Conservation (phyloP, 1,284 basidiomycete species). For the Naganishia sp. region DNA sequence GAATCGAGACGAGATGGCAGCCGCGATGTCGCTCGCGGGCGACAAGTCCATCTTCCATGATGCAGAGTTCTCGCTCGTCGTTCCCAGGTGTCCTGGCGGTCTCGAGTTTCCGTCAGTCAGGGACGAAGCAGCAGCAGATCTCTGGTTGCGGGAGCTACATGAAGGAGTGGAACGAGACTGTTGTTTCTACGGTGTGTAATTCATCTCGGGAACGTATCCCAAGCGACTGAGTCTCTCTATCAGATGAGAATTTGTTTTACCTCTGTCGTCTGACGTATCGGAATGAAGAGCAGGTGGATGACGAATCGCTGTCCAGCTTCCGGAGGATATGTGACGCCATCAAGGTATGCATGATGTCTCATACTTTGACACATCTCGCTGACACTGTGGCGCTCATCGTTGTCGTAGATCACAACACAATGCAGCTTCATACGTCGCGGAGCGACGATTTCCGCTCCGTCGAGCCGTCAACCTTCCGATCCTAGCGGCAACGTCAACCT, state of each 20-base stretch:
- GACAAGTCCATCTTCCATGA: slow-evolving; percentile 5
- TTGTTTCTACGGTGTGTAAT: slow-evolving; percentile 29
- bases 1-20: neutral
- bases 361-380: neutral
- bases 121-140: neutral
- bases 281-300: neutral
- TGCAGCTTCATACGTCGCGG: slow-evolving; percentile 26
- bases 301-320: neutral
- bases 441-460: neutral
- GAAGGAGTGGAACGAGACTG: slow-evolving; percentile 2
- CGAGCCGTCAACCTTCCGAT: neutral
- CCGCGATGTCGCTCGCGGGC: neutral
- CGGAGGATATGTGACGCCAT: slow-evolving; percentile 13
- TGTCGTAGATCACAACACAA: slow-evolving; percentile 21
- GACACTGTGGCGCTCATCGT: neutral
- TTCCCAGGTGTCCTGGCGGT: slow-evolving; percentile 1
- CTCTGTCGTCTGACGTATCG: slow-evolving; percentile 23
- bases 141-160: neutral
- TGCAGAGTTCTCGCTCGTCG: neutral
- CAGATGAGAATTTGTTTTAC: slow-evolving; percentile 30
- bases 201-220: neutral
- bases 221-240: neutral
- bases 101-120: slow-evolving; percentile 2
- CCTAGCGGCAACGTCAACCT: slow-evolving; percentile 5
- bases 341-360: slow-evolving; percentile 14